Evolutionary conservation across 176 grass and related monocot species (phyloP).

Genomic region (Raddia guianensis): DNA sequence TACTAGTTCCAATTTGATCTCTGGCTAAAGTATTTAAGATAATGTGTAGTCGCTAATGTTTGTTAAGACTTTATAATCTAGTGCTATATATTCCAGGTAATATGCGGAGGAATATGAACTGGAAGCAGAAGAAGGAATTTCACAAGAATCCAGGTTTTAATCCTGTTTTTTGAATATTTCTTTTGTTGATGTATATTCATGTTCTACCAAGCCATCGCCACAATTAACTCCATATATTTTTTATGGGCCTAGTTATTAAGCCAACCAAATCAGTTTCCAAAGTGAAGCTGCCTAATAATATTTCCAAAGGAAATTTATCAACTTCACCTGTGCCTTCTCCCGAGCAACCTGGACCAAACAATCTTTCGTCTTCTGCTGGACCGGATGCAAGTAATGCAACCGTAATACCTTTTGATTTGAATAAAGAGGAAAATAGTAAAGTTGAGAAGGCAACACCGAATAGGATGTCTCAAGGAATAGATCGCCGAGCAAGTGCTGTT

Average conservation of each 20-base stretch:
- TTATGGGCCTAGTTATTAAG: constrained; percentile 50
- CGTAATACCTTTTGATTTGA: constrained; percentile 57
- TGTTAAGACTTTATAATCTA: constrained; percentile 26
- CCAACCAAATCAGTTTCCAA: constrained; percentile 80
- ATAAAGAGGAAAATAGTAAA: constrained; percentile 67
- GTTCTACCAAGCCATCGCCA: constrained; percentile 1
- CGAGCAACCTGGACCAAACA: constrained; percentile 65
- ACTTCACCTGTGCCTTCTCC: constrained; percentile 71
- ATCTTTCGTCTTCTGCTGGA: constrained; percentile 49
- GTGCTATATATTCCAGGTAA: constrained; percentile 67
- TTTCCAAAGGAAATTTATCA: constrained; percentile 53
- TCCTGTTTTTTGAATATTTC: constrained; percentile 26
- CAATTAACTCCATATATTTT: constrained; percentile 37
- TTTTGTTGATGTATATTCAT: constrained; percentile 22
- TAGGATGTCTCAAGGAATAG: constrained; percentile 52
- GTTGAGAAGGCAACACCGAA: constrained; percentile 58
- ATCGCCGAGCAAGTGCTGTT: constrained; percentile 42
- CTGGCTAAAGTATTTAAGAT: constrained; percentile 8
- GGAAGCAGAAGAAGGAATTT: constrained; percentile 82
- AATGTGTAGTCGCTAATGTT: background rate
- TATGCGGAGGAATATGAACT: constrained; percentile 65
- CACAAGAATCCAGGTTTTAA: constrained; percentile 77
- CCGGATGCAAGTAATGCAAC: constrained; percentile 74
- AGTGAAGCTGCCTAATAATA: constrained; percentile 62
- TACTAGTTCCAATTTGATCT: constrained; percentile 32